Base-by-base conservation (phyloP, 176 grass and related monocot species). In the Phyllostachys edulis region DNA sequence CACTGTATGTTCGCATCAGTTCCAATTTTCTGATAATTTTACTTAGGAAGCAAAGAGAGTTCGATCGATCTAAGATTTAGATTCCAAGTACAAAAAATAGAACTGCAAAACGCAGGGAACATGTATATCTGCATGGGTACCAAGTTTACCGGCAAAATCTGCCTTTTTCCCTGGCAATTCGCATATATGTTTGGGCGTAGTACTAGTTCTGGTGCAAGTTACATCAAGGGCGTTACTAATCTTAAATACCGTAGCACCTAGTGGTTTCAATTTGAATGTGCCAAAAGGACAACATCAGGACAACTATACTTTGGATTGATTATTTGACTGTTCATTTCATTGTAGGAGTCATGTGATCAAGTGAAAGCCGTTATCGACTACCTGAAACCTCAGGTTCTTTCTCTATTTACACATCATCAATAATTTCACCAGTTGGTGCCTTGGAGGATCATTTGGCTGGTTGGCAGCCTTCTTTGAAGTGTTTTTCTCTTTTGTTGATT, bases 311-410 rank as follows among this genome's bases (percentile, higher is more conserved):
- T n/a, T 65, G 11, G 17, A n/a, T 23, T 80, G 44, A 9, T 9
- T 50, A 34, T 85, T 51, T 69, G 32, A 15, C 55, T 27, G 27
- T 78, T 81, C 45, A 80, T 84, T 76, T 77, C 32, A 20, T 91
- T 89, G 57, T 37, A 99, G 96, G 96, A 99, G 67, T 99, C 96
- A 29, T 99, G 91, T 46, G 87, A 87, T 45, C 87, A 99, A 88
- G 96, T 96, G 36, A 88, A 92, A 82, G 91, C 89, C 0, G 81
- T 96, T 73, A 94, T 99, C 87, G 63, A 71, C 69, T 94, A 84
- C 86, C 84, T 99, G 86, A 94, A 96, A 88, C 96, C 96, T 57
- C 88, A 96, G 96, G 96, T 98, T 84, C 68, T 92, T 90, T 72
- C 82, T 79, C 83, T 94, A 57, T 86, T 86, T 82, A 77, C 71